Evolutionary conservation across 805 yeast genomes (phyloP), one percentile per base, ranked within the genome.

Genomic region (Komagataella populi): DNA sequence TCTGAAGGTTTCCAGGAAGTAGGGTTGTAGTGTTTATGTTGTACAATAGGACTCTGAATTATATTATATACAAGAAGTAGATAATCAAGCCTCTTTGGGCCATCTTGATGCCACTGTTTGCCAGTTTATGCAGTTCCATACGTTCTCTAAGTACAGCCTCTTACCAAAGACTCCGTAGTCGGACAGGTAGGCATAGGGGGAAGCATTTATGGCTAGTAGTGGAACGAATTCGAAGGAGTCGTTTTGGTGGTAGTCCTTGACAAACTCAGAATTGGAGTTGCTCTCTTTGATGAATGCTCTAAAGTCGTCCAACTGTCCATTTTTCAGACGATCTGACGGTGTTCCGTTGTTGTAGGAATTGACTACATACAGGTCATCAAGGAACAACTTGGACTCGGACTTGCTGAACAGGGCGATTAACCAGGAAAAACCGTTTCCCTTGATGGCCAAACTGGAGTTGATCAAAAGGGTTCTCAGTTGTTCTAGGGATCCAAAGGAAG

Each of bases 361-460:
- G 52, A 87, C 67, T 6, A 93, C 70, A 50, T 79, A 81, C 59
- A 93, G 72, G 36, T 73, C 69, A 52, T 77, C 77, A 2, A 30
- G 39, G 53, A 59, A 50, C 44, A 49, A 12, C 30, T 50, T 36
- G 6, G 50, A 22, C 23, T 22, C 43, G 24, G 48, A 39, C 23
- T 47, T 49, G 50, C 7, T 49, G 51, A 47, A 55, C 47, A 17
- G 55, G 53, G 91, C 95, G 20, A 89, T 83, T 17, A 93, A 70
- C 93, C 97, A 93, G 8, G 90, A 85, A 66, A 76, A 81, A 3
- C 99, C 99, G 65, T 87, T 91, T 49, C 98, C 97, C 54, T 83
- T 80, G 54, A 88, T 77, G 3, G 84, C 76, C 49, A 72, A 67
- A 8, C 91, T 87, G 1, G 93, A 80, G 53, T 78, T 76, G 53